phyloP scores from a whole-genome alignment of 306 rosid genomes.

The Carpinus fangiana region DNA sequence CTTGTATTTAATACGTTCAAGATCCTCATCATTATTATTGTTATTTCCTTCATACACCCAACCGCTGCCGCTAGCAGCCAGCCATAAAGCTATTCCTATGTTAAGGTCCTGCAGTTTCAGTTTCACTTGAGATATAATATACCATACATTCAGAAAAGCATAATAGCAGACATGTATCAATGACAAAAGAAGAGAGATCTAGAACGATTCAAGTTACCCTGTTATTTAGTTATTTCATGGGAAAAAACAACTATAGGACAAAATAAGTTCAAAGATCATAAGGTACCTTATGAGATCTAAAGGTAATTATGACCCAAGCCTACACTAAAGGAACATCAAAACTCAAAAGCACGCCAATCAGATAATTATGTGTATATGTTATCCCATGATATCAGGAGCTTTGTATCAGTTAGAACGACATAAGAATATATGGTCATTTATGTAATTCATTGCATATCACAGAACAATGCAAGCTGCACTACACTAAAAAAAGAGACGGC shows the following conservation, averaged over 20 bases:
- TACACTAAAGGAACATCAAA: neutral
- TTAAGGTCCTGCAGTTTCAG: constrained; percentile 69
- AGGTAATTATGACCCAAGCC: neutral
- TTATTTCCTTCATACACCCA: constrained; percentile 58
- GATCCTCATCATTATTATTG: constrained; percentile 40
- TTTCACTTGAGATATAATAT: constrained; percentile 16
- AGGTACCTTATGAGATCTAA: constrained; percentile 11
- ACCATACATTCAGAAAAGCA: constrained; percentile 17
- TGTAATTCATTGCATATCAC: neutral
- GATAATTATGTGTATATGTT: neutral
- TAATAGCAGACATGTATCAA: constrained; percentile 14
- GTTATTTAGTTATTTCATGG: neutral
- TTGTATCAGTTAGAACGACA: neutral
- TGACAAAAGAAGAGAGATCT: constrained; percentile 7
- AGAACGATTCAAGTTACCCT: neutral
- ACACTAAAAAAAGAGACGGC: constrained; percentile 11
- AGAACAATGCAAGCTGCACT: neutral
- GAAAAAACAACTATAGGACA: neutral
- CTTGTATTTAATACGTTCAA: constrained; percentile 59
- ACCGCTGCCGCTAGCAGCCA: constrained; percentile 85
- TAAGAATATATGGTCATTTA: neutral
- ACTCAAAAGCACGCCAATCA: constrained; percentile 16
- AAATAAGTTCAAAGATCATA: constrained; percentile 1
- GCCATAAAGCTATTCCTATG: constrained; percentile 93
- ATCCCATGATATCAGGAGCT: neutral